Percentiles rank a stretch among this genome's conserved stretches.
phyloP scores from a whole-genome alignment of 2,329 filamentous ascomycete genomes.

The Calonectria naviculata region DNA sequence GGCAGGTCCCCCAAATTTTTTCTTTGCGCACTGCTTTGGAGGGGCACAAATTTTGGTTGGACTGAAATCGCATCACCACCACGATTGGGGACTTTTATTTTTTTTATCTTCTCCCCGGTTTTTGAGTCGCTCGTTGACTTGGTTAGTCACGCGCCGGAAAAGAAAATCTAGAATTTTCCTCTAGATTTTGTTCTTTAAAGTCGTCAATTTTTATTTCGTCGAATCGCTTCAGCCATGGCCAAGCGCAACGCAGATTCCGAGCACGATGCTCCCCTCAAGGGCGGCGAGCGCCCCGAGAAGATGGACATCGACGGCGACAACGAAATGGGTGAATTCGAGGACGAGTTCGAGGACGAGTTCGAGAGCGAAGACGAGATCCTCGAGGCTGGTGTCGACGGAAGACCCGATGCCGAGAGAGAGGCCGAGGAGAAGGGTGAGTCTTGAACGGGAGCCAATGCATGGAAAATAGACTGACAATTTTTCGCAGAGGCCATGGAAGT shows the following conservation, averaged over 20 bases:
- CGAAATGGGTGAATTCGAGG: constrained; percentile 87
- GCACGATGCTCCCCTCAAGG: constrained; percentile 65
- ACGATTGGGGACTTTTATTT: not conserved
- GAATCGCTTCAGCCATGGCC: constrained; percentile 27
- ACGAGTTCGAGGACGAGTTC: constrained; percentile 93
- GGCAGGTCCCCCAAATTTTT: constrained; percentile 13
- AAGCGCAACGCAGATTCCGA: constrained; percentile 43
- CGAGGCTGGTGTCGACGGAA: constrained; percentile 92
- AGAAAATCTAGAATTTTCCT: not conserved
- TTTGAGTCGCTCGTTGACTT: not conserved
- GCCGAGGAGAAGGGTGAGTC: constrained; percentile 77
- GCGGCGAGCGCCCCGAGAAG: constrained; percentile 69
- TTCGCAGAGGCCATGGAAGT: constrained; percentile 84
- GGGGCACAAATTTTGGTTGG: constrained; percentile 17
- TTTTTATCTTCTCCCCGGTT: not conserved
- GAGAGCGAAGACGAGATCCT: constrained; percentile 92
- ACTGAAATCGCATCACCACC: constrained; percentile 10
- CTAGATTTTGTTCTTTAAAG: not conserved
- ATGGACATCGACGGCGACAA: constrained; percentile 70
- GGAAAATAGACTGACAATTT: not conserved
- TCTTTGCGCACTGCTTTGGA: constrained; percentile 19
- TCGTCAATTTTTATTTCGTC: not conserved
- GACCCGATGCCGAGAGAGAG: constrained; percentile 92
- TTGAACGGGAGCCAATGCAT: not conserved
- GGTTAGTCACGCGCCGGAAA: not conserved